phyloP scores from a whole-genome alignment of 306 rosid species.

The Notholithocarpus densiflorus region DNA sequence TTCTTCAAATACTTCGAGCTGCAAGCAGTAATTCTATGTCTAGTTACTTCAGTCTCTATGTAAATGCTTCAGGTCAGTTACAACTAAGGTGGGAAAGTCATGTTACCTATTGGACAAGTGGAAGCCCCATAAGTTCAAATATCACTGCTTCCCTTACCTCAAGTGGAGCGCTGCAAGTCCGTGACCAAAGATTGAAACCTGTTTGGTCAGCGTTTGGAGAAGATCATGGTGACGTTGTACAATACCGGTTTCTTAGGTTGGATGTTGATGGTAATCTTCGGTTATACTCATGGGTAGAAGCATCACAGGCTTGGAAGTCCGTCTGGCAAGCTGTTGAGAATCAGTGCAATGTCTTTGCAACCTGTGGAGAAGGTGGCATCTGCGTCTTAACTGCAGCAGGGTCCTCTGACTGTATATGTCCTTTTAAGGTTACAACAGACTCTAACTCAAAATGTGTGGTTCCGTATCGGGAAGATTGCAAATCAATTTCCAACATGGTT shows the following conservation, averaged over 20 bases:
- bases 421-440: conserved; percentile 35
- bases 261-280: conserved; percentile 81
- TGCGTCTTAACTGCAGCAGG: conserved; percentile 52
- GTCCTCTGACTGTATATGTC: conserved; percentile 55
- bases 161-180: conserved; percentile 64
- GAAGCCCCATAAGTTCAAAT: conserved; percentile 41
- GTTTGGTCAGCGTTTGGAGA: conserved; percentile 80
- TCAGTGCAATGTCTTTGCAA: conserved; percentile 79
- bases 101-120: conserved; percentile 65
- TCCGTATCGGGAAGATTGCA: conserved; percentile 38
- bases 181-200: conserved; percentile 30
- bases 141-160: conserved; percentile 51
- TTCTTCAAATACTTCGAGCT: conserved; percentile 47
- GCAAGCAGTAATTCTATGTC: conserved; percentile 41
- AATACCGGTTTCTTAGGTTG: conserved; percentile 63
- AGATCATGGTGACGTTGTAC: conserved; percentile 61
- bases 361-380: conserved; percentile 62
- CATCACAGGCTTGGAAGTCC: conserved; percentile 51
- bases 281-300: conserved; percentile 66
- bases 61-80: conserved; percentile 63
- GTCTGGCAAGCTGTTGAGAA: conserved; percentile 91
- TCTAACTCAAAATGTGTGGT: conserved; percentile 44
- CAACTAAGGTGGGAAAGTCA: conserved; percentile 67
- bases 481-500: conserved; percentile 38
- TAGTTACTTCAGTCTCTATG: conserved; percentile 65